Base-by-base conservation (phyloP, 2,329 filamentous ascomycete genomes). In the Colletotrichum euphorbiae region DNA sequence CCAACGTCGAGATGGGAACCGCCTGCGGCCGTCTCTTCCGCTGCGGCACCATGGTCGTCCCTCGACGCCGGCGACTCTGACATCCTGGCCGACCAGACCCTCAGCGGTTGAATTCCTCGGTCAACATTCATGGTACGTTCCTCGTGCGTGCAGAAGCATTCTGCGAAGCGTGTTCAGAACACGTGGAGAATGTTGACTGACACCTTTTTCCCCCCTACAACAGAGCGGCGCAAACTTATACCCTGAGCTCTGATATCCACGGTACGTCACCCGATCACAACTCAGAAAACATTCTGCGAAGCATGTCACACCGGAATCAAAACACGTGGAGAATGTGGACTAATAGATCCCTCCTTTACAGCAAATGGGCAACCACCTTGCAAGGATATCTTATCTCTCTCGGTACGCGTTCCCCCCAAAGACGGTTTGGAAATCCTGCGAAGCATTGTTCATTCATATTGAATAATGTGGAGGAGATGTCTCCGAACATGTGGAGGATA, bases 1-100 rank as follows among this genome's bases (percentile, higher is more conserved):
- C 54, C 38, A 57, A 57, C 15, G 36, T 57, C 40, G 54, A 57
- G 54, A 45, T 57, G 54, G 40, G 54, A 57, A 57, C 40, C 24
- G 54, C 54, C 40, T 57, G 54, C 24, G 38, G 38, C 15, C 21
- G 54, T 21, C 54, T 57, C 21, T 57, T 57, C 54, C 54, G 54
- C 21, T 45, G 54, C 21, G 15, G 54, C 54, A 33, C 24, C 54
- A 57, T 57, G 40, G 40, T 57, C 40, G 31, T 45, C 15, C 15
- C 54, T 45, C 15, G 54, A 57, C 40, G 54, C 54, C n/a, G 38
- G 54, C 40, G 54, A 57, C 40, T 57, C 54, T 4, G 54, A 57
- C 24, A 57, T 57, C 7, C 54, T 57, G n/a, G 38, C 54, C 6
- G 54, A 57, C 40, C 36, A 57, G 6, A 17, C 36, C 28, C 6